Evolutionary conservation across 306 rosid genomes (phyloP), one percentile per base, ranked within the genome.

Genomic region (Cucumis hystrix): DNA sequence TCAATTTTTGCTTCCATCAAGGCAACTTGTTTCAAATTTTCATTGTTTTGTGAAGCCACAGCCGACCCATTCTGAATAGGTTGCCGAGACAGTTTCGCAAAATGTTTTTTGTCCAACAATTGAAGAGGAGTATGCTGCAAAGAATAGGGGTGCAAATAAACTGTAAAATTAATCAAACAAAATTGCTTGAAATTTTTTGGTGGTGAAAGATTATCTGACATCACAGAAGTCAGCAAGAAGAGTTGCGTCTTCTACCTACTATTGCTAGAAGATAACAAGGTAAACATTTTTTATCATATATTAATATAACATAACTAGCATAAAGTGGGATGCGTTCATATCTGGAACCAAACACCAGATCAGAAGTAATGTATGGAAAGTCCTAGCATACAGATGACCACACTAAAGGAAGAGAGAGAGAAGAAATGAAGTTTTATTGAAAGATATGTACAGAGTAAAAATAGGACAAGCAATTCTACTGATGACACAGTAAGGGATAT

Each of bases 71-170:
- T 90, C 71, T 84, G 87, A 61, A 79, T 84, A 75, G 79, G 77
- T 52, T 82, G 82, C n/a, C 81, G 91, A 9, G 89, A 79, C 56
- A 88, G 93, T 85, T 89, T 95, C 7, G 89, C 93, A 83, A 92
- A 90, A 82, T 95, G 97, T 80, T 95, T 95, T 85, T 77, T 92
- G 70, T 95, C 96, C 90, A 95, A 82, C 87, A 84, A 89, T 74
- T 92, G 96, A 78, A 92, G 91, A 66, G 97, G 96, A 18, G 92
- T 90, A 66, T 90, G 83, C 98, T 95, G 93, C 80, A 79, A 28
- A 64, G 83, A 25, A 80, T 75, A 28, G 33, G 33, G 40, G 39
- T 47, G 58, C 58, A 69, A 21, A 21, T 13, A 58, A 70, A 45
- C 40, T 70, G 58, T 70, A 45, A 23, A 40, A 70, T 70, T 47